Evolutionary conservation across 768 basidiomycete genomes (phyloP).

Genomic region (Tylopilus plumbeoviolaceoides): DNA sequence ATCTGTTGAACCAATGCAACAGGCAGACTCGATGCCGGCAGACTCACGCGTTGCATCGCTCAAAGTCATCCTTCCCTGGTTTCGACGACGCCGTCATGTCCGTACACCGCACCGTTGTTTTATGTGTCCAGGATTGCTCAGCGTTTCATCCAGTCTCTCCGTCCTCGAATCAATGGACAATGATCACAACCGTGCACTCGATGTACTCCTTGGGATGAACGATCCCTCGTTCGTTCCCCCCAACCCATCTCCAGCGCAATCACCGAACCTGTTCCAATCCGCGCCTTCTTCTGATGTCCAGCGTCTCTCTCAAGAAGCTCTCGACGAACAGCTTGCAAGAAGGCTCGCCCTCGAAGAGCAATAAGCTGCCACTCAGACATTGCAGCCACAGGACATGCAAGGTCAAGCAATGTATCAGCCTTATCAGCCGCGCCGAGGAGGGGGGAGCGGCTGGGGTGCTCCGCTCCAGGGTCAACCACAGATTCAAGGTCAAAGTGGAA

Average conservation of each 20-base stretch:
- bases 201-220: conserved; percentile 77
- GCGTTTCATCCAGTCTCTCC: conserved; percentile 42
- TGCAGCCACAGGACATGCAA: conserved; percentile 11
- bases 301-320: conserved; percentile 51
- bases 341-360: conserved; percentile 63
- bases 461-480: conserved; percentile 8
- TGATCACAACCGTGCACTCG: conserved; percentile 72
- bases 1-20: neutral
- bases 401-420: conserved; percentile 18
- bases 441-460: conserved; percentile 5
- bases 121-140: neutral
- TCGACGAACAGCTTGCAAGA: conserved; percentile 79
- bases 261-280: neutral
- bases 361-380: conserved; percentile 24
- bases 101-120: conserved; percentile 20
- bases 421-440: conserved; percentile 21
- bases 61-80: conserved; percentile 72
- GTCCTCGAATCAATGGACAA: conserved; percentile 71
- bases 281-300: conserved; percentile 25
- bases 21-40: neutral
- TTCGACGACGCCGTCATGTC: conserved; percentile 73
- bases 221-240: conserved; percentile 68
- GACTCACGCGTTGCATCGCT: conserved; percentile 53
- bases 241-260: conserved; percentile 2
- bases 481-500: conserved; percentile 22